Conservation (phyloP, 2,329 filamentous ascomycete species). For the Xylariaceae sp. region DNA sequence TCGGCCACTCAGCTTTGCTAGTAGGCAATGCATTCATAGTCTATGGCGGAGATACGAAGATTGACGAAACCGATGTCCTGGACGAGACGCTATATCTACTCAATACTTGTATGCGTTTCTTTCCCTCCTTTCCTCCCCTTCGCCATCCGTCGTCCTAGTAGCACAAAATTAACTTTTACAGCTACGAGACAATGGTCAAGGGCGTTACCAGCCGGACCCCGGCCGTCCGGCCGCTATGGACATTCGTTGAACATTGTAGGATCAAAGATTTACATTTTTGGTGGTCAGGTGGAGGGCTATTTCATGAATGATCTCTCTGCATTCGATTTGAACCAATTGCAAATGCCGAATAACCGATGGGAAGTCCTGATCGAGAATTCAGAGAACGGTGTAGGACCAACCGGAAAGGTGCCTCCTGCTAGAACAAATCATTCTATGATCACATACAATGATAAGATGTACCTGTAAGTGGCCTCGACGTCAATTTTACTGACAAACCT, state of each 20-base stretch:
- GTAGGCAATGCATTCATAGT: conserved; percentile 99
- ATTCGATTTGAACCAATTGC: conserved; percentile 94
- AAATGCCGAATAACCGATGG: conserved; percentile 91
- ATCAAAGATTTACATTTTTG: conserved; percentile 97
- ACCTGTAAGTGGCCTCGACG: conserved; percentile 70
- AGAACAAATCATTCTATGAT: conserved; percentile 95
- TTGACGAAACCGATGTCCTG: conserved; percentile 87
- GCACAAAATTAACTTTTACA: conserved; percentile 47
- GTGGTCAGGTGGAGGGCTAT: conserved; percentile 94
- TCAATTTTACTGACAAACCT: background rate
- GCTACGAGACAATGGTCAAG: conserved; percentile 98
- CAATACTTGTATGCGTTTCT: conserved; percentile 81
- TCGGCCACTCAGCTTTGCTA: conserved; percentile 90
- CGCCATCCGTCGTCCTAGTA: conserved; percentile 9
- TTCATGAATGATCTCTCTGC: conserved; percentile 98
- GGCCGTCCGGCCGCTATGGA: conserved; percentile 90
- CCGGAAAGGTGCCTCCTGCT: conserved; percentile 78
- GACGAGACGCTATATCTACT: conserved; percentile 96
- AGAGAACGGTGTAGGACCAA: conserved; percentile 64
- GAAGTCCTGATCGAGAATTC: conserved; percentile 85
- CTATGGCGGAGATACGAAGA: conserved; percentile 97
- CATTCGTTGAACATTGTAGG: conserved; percentile 96
- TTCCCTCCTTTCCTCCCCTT: background rate
- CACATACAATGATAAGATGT: conserved; percentile 91
- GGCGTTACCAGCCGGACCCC: conserved; percentile 83